These are phyloP conservation scores for Tolypocladium inflatum DNA, from an alignment of 2,329 filamentous ascomycete genomes.

Conservation along the genomic window DNA sequence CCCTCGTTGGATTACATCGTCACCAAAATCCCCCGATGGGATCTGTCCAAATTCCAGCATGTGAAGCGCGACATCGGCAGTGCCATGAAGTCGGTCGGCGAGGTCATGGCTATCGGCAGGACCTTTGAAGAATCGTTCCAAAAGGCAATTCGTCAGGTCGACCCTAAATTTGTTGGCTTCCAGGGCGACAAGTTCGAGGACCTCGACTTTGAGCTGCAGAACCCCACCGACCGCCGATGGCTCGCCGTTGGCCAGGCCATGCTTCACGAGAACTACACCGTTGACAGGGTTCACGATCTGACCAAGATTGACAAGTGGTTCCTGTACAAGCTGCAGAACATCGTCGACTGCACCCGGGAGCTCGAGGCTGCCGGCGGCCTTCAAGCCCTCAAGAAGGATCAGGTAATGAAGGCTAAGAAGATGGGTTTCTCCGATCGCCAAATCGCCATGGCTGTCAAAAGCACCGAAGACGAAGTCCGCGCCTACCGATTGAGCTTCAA, in stretches of 20 bases:
- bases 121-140: constrained; percentile 99
- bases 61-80: constrained; percentile 96
- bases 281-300: constrained; percentile 84
- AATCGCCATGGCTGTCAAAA: constrained; percentile 77
- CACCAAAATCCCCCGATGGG: constrained; percentile 97
- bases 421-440: constrained; percentile 95
- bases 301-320: constrained; percentile 99
- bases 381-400: constrained; percentile 76
- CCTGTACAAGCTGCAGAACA: constrained; percentile 94
- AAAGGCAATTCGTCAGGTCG: constrained; percentile 95
- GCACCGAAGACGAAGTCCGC: constrained; percentile 83
- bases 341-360: constrained; percentile 82
- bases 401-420: constrained; percentile 89
- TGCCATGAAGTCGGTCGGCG: constrained; percentile 97
- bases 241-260: constrained; percentile 95
- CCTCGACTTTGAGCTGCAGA: constrained; percentile 78
- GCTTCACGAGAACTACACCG: constrained; percentile 91
- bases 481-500: constrained; percentile 76
- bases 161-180: constrained; percentile 85
- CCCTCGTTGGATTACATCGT: constrained; percentile 96
- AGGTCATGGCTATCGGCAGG: constrained; percentile 98
- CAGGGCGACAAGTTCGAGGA: constrained; percentile 93
- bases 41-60: constrained; percentile 97
- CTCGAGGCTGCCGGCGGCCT: constrained; percentile 78
- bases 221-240: constrained; percentile 95